Base-by-base conservation (phyloP, 352 stramenopile genomes). In the Phytophthora vignae region DNA sequence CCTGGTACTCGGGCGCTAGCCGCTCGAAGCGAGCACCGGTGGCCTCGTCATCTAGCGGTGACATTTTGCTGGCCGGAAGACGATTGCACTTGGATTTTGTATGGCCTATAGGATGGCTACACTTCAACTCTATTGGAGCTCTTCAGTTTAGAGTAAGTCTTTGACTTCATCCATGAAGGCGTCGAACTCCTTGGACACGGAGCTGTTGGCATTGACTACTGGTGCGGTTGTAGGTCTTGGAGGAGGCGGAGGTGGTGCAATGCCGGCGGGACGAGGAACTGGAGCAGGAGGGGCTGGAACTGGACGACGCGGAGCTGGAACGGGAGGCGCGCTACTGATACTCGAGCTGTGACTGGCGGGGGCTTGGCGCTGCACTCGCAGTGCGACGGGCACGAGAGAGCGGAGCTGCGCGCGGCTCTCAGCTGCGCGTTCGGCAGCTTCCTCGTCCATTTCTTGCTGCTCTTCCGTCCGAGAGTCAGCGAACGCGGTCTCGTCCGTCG, bases 151-250 rank as follows among this genome's bases (percentile, higher is more conserved):
- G 19, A 84, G 49, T 55, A 82, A 27, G 10, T 72, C 74, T 33
- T 88, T 82, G 55, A 91, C 82, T 56, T 93, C 84, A n/a, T 90
- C 77, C 76, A 93, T 91, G 73, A 93, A 93, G 17, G 79, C 71
- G 40, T 92, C 84, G 36, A 89, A 91, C 53, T 91, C 82, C 31
- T 79, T 86, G 0, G 84, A 87, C 9, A 83, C 76, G 3, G 82
- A 86, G 1, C 15, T 14, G 40, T 21, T 9, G 40, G 40, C 11
- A 15, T 17, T 60, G 4, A 49, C 33, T 40, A 14, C 2, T 14
- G 10, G 69, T 4, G 46, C 25, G 29, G 59, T n/a, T 12, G 53
- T 63, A 2, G 60, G 8, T 48, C 19, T 31, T 38, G 46, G 49
- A 53, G 54, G 55, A 14, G 61, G 36, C 27, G 56, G 55, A 25